phyloP scores from a whole-genome alignment of 1,284 basidiomycete species.

The Ustilago hordei region DNA sequence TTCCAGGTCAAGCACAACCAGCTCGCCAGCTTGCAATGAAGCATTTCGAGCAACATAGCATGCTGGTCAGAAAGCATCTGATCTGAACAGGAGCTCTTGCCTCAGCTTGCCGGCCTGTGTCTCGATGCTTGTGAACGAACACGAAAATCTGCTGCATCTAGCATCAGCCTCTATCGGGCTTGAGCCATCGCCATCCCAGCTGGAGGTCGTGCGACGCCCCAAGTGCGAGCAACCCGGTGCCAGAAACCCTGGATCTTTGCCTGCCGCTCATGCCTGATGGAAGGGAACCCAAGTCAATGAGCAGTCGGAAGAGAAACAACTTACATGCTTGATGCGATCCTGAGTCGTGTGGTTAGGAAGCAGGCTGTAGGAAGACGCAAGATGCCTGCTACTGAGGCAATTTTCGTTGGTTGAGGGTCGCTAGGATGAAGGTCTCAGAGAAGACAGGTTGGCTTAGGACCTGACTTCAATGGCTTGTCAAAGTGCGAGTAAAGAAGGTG shows the following conservation, averaged over 20 bases:
- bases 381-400: constrained; percentile 23
- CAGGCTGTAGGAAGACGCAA: constrained; percentile 17
- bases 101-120: not conserved
- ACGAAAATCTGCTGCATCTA: not conserved
- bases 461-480: constrained; percentile 24
- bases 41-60: not conserved
- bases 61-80: not conserved
- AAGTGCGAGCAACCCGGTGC: not conserved
- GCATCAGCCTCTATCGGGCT: not conserved
- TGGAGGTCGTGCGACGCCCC: not conserved
- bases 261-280: not conserved
- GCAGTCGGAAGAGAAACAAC: not conserved
- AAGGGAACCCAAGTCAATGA: not conserved
- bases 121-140: not conserved
- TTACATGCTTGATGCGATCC: constrained; percentile 23
- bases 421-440: constrained; percentile 15
- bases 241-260: not conserved
- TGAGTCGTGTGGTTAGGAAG: constrained; percentile 11
- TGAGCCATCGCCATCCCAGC: not conserved
- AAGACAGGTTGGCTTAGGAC: constrained; percentile 50
- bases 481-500: constrained; percentile 7
- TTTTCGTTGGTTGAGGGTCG: constrained; percentile 28
- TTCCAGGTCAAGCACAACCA: not conserved
- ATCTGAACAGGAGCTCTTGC: not conserved
- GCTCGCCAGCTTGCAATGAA: not conserved